Evolutionary conservation across 176 grass and related monocot genomes (phyloP), one percentile per base, ranked within the genome.

Genomic region (Oryza australiensis): DNA sequence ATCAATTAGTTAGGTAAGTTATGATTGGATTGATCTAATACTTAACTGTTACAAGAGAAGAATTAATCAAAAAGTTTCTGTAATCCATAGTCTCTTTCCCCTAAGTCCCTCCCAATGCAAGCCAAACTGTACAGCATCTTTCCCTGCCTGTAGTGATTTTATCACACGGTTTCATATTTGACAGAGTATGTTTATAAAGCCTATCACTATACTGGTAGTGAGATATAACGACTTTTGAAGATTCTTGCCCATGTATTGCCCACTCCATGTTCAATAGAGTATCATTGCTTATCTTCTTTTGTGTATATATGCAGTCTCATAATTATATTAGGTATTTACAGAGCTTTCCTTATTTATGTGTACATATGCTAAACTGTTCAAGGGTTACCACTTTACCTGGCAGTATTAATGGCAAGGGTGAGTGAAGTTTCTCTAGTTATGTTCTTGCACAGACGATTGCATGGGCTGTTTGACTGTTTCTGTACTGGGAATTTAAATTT

Each of bases 401-500:
- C 38, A 26, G 37, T 43, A n/a, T 43, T 71, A 26, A 37, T 80
- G 29, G 29, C 64, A 69, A 80, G 43, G 30, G 43, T 34, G 13
- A 49, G 16, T 3, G n/a, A 55, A 23, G 5, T 80, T 80, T 67
- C 42, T 53, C 27, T 68, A 53, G 45, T 57, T 34, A 37, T 80
- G 65, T 37, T 70, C 1, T 80, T 34, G 43, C 22, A 69, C 26
- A 80, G n/a, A 35, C 35, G 63, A 51, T 68, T 35, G 22, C 8
- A 12, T 64, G 32, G 32, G 16, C 12, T n/a, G n/a, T n/a, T n/a
- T n/a, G n/a, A n/a, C n/a, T n/a, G n/a, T n/a, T n/a, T n/a, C n/a
- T n/a, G n/a, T n/a, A n/a, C n/a, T 29, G 5, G 16, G 40, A 78
- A 48, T 79, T 5, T 48, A 79, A 79, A 66, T 66, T 79, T 30